Evolutionary conservation across 2,329 filamentous ascomycete genomes (phyloP), one percentile per base, ranked within the genome.

Genomic region (Diaporthe sp.): DNA sequence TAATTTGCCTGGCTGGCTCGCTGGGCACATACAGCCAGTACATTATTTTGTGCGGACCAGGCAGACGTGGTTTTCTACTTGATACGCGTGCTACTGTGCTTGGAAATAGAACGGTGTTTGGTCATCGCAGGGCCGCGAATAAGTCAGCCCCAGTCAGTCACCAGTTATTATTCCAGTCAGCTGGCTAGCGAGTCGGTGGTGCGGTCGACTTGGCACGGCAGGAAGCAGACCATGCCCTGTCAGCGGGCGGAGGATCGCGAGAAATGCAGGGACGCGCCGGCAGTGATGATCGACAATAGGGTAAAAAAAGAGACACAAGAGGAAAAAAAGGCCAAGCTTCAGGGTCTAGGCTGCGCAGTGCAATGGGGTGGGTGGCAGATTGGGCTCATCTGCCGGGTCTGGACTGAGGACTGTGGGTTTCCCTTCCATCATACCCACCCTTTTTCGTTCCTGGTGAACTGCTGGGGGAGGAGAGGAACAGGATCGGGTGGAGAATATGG

Each of bases 271-370:
- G 13, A 53, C 65, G n/a, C 37, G 13, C 31, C 65, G 46, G 65
- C 65, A 68, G 46, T 53, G 65, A 68, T 53, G 65, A 68, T 68
- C 46, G 65, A 53, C 31, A 19, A 42, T 46, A 25, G 65, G 65
- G 46, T 17, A n/a, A 39, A 12, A 19, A 46, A 65, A 28, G 25
- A 44, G 19, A 67, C 19, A 2, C 22, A 2, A 68, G 5, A 39
- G 46, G 39, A 46, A n/a, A 22, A 22, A 31, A 42, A 28, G 9
- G 65, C 65, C 65, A 68, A 68, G 65, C 65, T 68, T 68, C 37
- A 61, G 58, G 37, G 37, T 61, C 58, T 44, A 39, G 28, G 34
- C 42, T 46, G 25, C 25, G 37, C 39, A 12, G 51, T 53, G 37
- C 37, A 13, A 39, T 39, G 37, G 37, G 37, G 31, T 31, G 31